Evolutionary conservation across 78 protist genomes (phyloP), one percentile per base, ranked within the genome.

Genomic region (Planoprotostelium fungivorum): DNA sequence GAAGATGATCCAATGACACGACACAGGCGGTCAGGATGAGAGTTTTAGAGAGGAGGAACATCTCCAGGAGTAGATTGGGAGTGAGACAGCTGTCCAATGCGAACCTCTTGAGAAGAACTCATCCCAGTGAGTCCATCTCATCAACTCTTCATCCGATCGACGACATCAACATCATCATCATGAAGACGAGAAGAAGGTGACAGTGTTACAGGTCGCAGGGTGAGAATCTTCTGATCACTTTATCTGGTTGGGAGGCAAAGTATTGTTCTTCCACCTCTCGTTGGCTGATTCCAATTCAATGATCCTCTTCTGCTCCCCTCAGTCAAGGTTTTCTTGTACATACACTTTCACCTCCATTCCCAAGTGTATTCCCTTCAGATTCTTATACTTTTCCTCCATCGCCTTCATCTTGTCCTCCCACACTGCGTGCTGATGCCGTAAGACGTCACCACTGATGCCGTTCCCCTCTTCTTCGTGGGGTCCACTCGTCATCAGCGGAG

Each of bases 121-220:
- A 51, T 16, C 73, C 73, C 73, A 51, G 73, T 51, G 73, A 51
- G 73, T 51, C 16, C 16, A 25, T 51, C 31, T 16, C 31, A 51
- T 51, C 73, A 51, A 51, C 73, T 16, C 16, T 16, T 51, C 73
- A 51, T n/a, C n/a, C n/a, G n/a, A n/a, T n/a, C n/a, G n/a, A n/a
- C n/a, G n/a, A n/a, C n/a, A n/a, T n/a, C n/a, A n/a, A n/a, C n/a
- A n/a, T n/a, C n/a, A n/a, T n/a, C n/a, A n/a, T n/a, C n/a, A n/a
- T n/a, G n/a, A n/a, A n/a, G n/a, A n/a, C n/a, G n/a, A n/a, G n/a
- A n/a, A n/a, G n/a, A n/a, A n/a, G n/a, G n/a, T n/a, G n/a, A n/a
- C n/a, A n/a, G n/a, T n/a, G n/a, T n/a, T n/a, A n/a, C 73, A 51
- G 73, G 73, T 51, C 73, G 73, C 73, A 51, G 73, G 73, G 73